phyloP scores from a whole-genome alignment of 2,329 filamentous ascomycete species.

The Lasiodiplodia gonubiensis region DNA sequence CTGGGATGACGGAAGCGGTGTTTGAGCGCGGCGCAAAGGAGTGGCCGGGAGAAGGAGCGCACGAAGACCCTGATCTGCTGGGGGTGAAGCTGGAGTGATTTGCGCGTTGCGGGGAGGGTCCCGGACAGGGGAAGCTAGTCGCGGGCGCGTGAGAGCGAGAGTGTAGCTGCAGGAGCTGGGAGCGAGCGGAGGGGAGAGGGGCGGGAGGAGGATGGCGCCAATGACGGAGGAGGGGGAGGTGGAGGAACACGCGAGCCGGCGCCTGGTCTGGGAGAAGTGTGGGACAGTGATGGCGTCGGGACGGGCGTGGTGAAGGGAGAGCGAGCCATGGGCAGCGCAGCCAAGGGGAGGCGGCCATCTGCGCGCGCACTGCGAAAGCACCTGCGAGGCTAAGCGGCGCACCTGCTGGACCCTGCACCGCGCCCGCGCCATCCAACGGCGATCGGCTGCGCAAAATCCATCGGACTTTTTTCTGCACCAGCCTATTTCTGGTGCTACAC shows the following conservation, averaged over 20 bases:
- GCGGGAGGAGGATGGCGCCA: neutral
- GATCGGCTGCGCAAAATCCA: constrained; percentile 21
- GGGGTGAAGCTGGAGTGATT: constrained; percentile 24
- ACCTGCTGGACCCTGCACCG: constrained; percentile 15
- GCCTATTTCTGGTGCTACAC: constrained; percentile 2
- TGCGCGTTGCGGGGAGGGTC: constrained; percentile 27
- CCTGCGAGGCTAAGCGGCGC: neutral
- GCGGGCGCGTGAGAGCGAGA: constrained; percentile 13
- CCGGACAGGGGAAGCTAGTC: constrained; percentile 29
- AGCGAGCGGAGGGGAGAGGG: constrained; percentile 7
- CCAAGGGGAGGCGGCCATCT: constrained; percentile 18
- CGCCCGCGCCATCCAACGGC: constrained; percentile 19
- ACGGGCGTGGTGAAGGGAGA: constrained; percentile 20
- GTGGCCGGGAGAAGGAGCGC: constrained; percentile 16
- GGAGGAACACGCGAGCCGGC: constrained; percentile 24
- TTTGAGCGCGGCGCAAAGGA: constrained; percentile 11
- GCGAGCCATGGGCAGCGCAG: constrained; percentile 19
- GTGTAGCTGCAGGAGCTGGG: constrained; percentile 17
- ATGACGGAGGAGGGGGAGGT: constrained; percentile 15
- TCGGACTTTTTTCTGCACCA: constrained; percentile 21
- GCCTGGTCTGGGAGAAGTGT: constrained; percentile 17
- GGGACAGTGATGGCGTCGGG: constrained; percentile 12
- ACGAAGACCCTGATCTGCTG: constrained; percentile 25
- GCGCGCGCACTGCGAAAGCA: constrained; percentile 3
- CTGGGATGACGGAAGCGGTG: constrained; percentile 15